Evolutionary conservation across 352 stramenopile species (phyloP), one percentile per base, ranked within the genome.

Genomic region (Phytophthora macrochlamydospora): DNA sequence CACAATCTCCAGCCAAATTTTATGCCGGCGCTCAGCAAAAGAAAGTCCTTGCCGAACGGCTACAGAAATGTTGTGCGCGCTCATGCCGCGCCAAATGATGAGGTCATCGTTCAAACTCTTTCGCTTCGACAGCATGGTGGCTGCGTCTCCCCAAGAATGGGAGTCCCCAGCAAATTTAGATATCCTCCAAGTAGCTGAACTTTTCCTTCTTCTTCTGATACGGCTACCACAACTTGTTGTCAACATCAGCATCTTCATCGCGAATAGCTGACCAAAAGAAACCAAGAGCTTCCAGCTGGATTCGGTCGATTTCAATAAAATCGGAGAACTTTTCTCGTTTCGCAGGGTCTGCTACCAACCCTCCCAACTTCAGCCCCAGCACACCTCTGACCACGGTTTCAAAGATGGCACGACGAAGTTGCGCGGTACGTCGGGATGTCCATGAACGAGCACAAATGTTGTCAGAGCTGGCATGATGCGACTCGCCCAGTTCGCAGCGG

Each of bases 1-100:
- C 9, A 87, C 67, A 33, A 87, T 79, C 53, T 85, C 76, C 44
- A 87, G 57, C 78, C 73, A 85, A n/a, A 87, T 76, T 46, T 79
- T 79, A 18, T 69, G 71, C 29, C 76, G 69, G 13, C 63, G 67
- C 32, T 71, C 35, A n/a, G 63, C 65, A 29, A 81, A 79, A 12
- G 78, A 69, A 8, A 85, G 42, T 12, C 78, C 75, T 9, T 62
- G 49, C 0, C 56, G 59, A 28, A 83, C 71, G 9, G 61, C 56
- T 35, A 75, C 70, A 11, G 78, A 82, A 35, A 85, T 73, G 42
- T 87, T 87, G 53, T 87, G 77, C 55, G 76, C 74, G 46, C 45
- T 79, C 73, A 85, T 81, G 58, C 75, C 75, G 24, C 75, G 75
- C 78, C 75, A 83, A 35, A 83, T 80, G 56, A 83, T 79, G 38